Conservation (phyloP, 78 protist species). For the Emiliania huxleyi region DNA sequence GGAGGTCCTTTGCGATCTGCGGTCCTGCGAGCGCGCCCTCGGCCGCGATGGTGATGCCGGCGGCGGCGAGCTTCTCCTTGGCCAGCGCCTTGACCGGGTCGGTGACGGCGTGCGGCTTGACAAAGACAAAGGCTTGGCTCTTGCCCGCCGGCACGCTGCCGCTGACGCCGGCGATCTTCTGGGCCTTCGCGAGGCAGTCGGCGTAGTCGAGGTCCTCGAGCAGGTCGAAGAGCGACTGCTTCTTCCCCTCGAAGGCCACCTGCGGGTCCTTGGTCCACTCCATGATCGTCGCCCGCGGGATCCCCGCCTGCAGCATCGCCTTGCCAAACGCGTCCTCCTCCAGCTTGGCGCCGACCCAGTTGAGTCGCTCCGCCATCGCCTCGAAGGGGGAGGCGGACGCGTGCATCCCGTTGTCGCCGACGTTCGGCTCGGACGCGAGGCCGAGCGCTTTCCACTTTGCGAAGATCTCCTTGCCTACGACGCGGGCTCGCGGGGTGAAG, state of each 20-base stretch:
- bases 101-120: conserved; percentile 27
- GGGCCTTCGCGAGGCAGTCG: not conserved
- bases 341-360: not conserved
- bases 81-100: not conserved
- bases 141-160: not conserved
- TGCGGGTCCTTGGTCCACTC: conserved; percentile 32
- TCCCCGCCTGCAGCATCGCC: not conserved
- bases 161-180: not conserved
- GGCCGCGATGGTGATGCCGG: not conserved
- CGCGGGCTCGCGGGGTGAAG: no score
- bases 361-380: conserved; percentile 23
- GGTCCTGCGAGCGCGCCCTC: not conserved
- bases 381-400: conserved; percentile 49
- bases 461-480: conserved; percentile 9
- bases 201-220: conserved; percentile 23
- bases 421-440: conserved; percentile 34
- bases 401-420: conserved; percentile 53
- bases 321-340: conserved; percentile 26
- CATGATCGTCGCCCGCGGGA: not conserved
- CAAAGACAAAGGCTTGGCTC: not conserved
- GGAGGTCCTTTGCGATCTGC: not conserved
- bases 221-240: conserved; percentile 8
- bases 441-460: conserved; percentile 29
- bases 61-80: not conserved
- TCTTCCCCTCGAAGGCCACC: not conserved